A percentile compares a stretch with the other conserved stretches of the same genome.
phyloP scores from a whole-genome alignment of 2,329 filamentous ascomycete genomes.

The Alternaria postmessia region DNA sequence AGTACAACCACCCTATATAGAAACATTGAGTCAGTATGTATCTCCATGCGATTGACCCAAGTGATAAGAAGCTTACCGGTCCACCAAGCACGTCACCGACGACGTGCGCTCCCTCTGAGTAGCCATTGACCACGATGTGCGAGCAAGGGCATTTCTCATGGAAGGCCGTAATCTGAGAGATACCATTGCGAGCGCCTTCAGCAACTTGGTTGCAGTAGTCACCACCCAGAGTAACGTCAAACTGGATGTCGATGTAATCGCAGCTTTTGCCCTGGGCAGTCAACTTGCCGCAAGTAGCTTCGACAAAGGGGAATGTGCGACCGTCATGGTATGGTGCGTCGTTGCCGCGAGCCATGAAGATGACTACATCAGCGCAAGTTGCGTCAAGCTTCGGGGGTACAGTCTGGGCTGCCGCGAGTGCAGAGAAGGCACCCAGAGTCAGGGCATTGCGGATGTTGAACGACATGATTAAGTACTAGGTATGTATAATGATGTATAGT shows the following conservation, averaged over 20 bases:
- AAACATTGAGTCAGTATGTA: too few species aligned
- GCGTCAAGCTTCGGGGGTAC: conserved; percentile 35
- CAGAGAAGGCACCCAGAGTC: conserved; percentile 32
- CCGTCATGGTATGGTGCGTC: conserved; percentile 31
- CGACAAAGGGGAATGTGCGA: conserved; percentile 32
- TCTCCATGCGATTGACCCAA: too few species aligned
- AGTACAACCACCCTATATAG: conserved; percentile 24
- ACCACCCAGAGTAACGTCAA: conserved; percentile 14
- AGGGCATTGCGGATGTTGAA: conserved; percentile 33
- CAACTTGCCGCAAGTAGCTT: conserved; percentile 31
- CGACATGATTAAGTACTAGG: conserved; percentile 32
- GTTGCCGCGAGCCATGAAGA: conserved; percentile 36
- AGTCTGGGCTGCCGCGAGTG: conserved; percentile 42
- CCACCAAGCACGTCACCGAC: conserved; percentile 67
- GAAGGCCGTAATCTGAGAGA: conserved; percentile 60
- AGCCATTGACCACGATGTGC: conserved; percentile 66
- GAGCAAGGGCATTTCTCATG: conserved; percentile 63
- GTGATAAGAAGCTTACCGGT: conserved; percentile 1
- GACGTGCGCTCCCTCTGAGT: conserved; percentile 67
- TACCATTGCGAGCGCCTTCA: conserved; percentile 30
- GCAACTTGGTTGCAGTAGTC: conserved; percentile 29
- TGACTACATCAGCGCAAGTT: conserved; percentile 31
- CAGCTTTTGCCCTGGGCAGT: conserved; percentile 33
- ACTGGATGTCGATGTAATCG: conserved; percentile 35
- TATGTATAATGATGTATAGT: too few species aligned